Evolutionary conservation across 345 rosid genomes (phyloP).

Genomic region (Garcia nutans): DNA sequence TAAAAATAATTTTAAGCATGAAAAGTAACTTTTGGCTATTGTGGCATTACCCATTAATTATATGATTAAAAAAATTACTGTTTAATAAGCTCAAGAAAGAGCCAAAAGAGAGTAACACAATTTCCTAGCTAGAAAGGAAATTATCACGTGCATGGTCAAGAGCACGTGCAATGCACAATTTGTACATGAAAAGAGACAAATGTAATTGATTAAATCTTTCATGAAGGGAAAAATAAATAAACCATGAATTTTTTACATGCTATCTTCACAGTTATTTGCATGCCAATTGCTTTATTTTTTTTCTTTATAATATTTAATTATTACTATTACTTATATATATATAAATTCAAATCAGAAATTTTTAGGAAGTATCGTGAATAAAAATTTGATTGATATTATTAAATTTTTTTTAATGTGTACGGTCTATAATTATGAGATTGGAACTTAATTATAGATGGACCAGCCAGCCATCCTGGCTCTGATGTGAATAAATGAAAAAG

Average conservation of each 20-base stretch:
- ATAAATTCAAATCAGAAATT: no score
- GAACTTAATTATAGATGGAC: conserved; percentile 17
- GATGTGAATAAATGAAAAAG: background rate
- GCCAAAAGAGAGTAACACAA: background rate
- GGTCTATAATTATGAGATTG: conserved; percentile 20
- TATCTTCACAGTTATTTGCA: background rate
- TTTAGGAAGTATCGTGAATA: no score
- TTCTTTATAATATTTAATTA: background rate
- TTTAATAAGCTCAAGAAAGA: background rate
- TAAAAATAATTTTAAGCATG: no score
- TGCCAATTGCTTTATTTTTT: background rate
- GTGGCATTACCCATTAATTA: no score
- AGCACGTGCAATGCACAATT: conserved; percentile 32
- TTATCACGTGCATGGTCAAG: conserved; percentile 19
- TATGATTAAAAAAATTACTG: no score
- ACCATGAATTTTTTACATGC: conserved; percentile 3
- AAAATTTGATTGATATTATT: no score
- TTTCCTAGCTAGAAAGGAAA: conserved; percentile 14
- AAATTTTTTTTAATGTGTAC: background rate
- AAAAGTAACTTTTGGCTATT: no score
- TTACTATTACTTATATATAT: no score
- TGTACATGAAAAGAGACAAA: conserved; percentile 25
- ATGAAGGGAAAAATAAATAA: background rate
- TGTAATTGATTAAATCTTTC: conserved; percentile 10
- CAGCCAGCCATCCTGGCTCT: conserved; percentile 18